Evolutionary conservation across 2,329 filamentous ascomycete species (phyloP).

Genomic region (Sclerotinia trifoliorum): DNA sequence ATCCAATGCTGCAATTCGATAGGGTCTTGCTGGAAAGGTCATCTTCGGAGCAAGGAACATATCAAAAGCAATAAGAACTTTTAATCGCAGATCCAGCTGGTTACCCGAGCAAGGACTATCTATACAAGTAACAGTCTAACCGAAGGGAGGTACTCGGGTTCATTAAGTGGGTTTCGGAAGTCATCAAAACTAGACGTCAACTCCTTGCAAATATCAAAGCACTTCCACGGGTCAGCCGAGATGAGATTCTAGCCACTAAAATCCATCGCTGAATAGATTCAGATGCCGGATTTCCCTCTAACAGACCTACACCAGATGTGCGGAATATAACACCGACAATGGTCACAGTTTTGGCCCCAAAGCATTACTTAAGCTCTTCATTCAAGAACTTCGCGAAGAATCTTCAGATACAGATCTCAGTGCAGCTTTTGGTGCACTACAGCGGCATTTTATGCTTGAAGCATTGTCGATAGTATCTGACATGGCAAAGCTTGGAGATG

Average conservation of each 20-base stretch:
- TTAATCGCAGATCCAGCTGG: slow-evolving; percentile 34
- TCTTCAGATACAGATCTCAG: slow-evolving; percentile 26
- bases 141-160: slow-evolving; percentile 31
- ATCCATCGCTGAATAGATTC: slow-evolving; percentile 31
- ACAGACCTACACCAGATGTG: slow-evolving; percentile 23
- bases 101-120: slow-evolving; percentile 32
- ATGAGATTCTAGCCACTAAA: slow-evolving; percentile 34
- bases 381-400: slow-evolving; percentile 38
- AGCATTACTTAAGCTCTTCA: slow-evolving; percentile 36
- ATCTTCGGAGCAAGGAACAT: slow-evolving; percentile 41
- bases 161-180: slow-evolving; percentile 41
- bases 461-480: slow-evolving; percentile 37
- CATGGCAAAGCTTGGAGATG: slow-evolving; percentile 32
- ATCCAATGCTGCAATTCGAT: background rate
- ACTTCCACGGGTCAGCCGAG: slow-evolving; percentile 36
- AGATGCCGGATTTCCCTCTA: slow-evolving; percentile 3
- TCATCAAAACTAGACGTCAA: slow-evolving; percentile 37
- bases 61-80: slow-evolving; percentile 31
- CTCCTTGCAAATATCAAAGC: slow-evolving; percentile 38
- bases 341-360: slow-evolving; percentile 22
- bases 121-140: slow-evolving; percentile 30
- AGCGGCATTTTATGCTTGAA: slow-evolving; percentile 43
- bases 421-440: slow-evolving; percentile 39
- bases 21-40: slow-evolving; percentile 25
- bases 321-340: slow-evolving; percentile 23